phyloP scores from a whole-genome alignment of 2,329 filamentous ascomycete genomes.

The Setomelanomma holmii region DNA sequence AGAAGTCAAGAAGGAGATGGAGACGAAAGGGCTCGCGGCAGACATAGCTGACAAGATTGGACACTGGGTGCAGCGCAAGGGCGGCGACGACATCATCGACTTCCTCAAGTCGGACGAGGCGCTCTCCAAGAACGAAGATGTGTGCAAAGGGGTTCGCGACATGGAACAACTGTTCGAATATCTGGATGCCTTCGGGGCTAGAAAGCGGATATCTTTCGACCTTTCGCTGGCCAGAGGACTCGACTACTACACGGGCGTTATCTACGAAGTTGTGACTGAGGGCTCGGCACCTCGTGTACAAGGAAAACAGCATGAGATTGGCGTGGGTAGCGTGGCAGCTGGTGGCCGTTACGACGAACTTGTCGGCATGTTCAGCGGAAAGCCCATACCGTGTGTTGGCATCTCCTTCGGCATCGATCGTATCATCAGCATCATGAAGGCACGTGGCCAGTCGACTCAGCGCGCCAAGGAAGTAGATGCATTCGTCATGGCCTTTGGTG shows the following conservation, averaged over 20 bases:
- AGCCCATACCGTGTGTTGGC: constrained; percentile 88
- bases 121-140: constrained; percentile 66
- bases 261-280: constrained; percentile 88
- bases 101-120: constrained; percentile 33
- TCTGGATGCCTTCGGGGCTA: constrained; percentile 76
- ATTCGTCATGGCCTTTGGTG: constrained; percentile 93
- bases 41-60: constrained; percentile 87
- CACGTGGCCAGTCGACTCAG: constrained; percentile 68
- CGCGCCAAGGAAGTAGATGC: constrained; percentile 83
- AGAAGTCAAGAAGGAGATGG: constrained; percentile 92
- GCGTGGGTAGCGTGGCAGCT: constrained; percentile 86
- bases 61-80: constrained; percentile 80
- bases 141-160: constrained; percentile 79
- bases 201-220: constrained; percentile 83
- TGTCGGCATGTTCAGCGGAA: constrained; percentile 91
- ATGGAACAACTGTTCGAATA: constrained; percentile 83
- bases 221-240: constrained; percentile 87
- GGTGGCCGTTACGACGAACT: constrained; percentile 92
- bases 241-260: constrained; percentile 92
- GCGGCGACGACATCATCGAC: constrained; percentile 73
- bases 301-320: constrained; percentile 58
- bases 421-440: constrained; percentile 91
- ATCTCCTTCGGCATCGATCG: constrained; percentile 95
- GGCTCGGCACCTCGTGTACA: constrained; percentile 66
- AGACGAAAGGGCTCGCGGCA: constrained; percentile 81